Percentiles rank a stretch among this genome's conserved stretches.
Evolutionary conservation across 2,329 filamentous ascomycete species (phyloP).

Genomic region (Xylaria multiplex): DNA sequence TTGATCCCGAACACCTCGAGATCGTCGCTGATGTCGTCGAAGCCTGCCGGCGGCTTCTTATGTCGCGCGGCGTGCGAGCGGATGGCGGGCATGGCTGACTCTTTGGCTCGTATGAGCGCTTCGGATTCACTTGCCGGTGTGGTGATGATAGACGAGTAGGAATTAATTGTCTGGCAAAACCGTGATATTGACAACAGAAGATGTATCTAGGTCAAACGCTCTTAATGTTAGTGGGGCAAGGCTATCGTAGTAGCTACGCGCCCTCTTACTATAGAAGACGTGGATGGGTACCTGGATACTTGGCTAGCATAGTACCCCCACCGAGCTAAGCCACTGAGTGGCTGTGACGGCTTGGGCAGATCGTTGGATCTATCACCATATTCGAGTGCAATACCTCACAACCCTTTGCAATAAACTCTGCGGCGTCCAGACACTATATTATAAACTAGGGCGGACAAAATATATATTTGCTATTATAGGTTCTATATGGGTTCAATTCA

Average conservation of each 20-base stretch:
- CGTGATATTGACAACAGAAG: background rate
- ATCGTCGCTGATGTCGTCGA: constrained; percentile 88
- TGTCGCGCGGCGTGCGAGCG: constrained; percentile 75
- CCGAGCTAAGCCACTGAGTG: too few species aligned
- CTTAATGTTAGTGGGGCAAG: constrained; percentile 48
- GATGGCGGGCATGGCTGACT: constrained; percentile 72
- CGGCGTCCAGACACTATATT: too few species aligned
- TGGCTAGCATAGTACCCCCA: too few species aligned
- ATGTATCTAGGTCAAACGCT: background rate
- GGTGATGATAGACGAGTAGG: background rate
- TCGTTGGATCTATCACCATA: too few species aligned
- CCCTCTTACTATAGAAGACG: background rate
- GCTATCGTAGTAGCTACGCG: constrained; percentile 37
- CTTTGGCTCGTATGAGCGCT: constrained; percentile 17
- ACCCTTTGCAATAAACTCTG: too few species aligned
- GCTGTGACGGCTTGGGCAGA: too few species aligned
- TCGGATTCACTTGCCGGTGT: constrained; percentile 18
- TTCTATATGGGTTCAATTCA: too few species aligned
- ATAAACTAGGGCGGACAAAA: too few species aligned
- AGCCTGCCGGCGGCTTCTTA: constrained; percentile 86
- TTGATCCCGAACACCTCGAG: constrained; percentile 87
- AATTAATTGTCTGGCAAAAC: background rate
- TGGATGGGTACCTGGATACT: too few species aligned
- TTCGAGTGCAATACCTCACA: too few species aligned
- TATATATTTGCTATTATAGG: too few species aligned